phyloP scores from a whole-genome alignment of 2,329 filamentous ascomycete species.

The Curvularia verruculosa region DNA sequence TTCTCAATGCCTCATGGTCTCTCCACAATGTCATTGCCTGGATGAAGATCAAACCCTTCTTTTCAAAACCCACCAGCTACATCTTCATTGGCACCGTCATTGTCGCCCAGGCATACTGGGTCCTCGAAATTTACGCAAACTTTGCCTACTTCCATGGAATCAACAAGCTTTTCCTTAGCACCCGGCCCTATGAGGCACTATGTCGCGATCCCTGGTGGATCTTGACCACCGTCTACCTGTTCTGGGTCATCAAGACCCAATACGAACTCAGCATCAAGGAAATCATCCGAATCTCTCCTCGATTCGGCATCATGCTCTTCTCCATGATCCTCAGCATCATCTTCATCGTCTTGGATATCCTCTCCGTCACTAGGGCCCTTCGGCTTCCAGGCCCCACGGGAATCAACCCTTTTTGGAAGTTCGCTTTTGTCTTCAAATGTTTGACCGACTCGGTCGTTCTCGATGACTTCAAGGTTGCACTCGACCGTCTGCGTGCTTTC shows the following conservation, averaged over 20 bases:
- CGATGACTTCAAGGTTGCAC: constrained; percentile 70
- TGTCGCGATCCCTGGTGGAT: constrained; percentile 74
- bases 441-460: constrained; percentile 70
- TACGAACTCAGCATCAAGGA: constrained; percentile 66
- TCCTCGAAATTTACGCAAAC: constrained; percentile 69
- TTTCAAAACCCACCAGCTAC: constrained; percentile 56
- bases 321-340: constrained; percentile 66
- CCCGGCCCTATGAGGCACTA: constrained; percentile 65
- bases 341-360: constrained; percentile 67
- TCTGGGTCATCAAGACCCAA: constrained; percentile 67
- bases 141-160: constrained; percentile 67
- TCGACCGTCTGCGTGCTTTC: constrained; percentile 55
- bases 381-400: constrained; percentile 52
- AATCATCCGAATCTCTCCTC: constrained; percentile 65
- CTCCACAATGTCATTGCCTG: constrained; percentile 71
- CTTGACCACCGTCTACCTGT: constrained; percentile 64
- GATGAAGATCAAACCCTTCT: constrained; percentile 69
- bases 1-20: constrained; percentile 67
- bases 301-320: constrained; percentile 66
- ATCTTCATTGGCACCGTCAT: constrained; percentile 66
- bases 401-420: constrained; percentile 71
- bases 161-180: constrained; percentile 60
- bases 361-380: constrained; percentile 62
- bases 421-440: constrained; percentile 70
- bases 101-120: constrained; percentile 67